Evolutionary conservation across 169 alveolate species (phyloP).

Genomic region (Plasmodium billcollinsi): DNA sequence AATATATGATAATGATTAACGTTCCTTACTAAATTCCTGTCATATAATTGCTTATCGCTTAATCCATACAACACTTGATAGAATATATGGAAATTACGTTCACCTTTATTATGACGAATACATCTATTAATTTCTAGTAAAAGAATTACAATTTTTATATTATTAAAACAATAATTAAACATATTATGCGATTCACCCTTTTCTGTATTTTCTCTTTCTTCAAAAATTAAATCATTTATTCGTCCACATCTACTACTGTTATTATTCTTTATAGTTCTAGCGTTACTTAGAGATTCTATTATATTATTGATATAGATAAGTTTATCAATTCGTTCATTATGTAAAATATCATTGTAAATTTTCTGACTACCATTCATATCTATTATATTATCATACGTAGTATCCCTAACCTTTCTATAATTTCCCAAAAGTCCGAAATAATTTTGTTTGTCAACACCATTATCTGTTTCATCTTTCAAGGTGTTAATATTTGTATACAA

Average conservation of each 20-base stretch:
- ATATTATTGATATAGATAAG: slow-evolving; percentile 85
- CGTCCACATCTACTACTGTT: slow-evolving; percentile 99
- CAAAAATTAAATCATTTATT: slow-evolving; percentile 94
- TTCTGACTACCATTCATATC: background rate
- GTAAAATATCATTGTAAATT: background rate
- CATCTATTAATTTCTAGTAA: slow-evolving; percentile 97
- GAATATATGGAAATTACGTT: slow-evolving; percentile 98
- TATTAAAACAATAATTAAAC: slow-evolving; percentile 86
- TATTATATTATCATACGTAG: background rate
- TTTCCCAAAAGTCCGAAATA: background rate
- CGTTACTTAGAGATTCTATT: slow-evolving; percentile 98
- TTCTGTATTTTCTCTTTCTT: slow-evolving; percentile 87
- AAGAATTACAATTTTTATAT: slow-evolving; percentile 36
- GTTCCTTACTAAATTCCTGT: slow-evolving; percentile 41
- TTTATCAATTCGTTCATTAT: slow-evolving; percentile 47
- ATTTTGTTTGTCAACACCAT: background rate
- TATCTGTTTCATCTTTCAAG: background rate
- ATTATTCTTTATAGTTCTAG: slow-evolving; percentile 97
- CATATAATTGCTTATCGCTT: slow-evolving; percentile 28
- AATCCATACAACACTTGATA: slow-evolving; percentile 86
- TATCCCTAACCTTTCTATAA: background rate
- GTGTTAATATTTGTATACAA: too few species aligned
- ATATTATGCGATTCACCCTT: slow-evolving; percentile 93
- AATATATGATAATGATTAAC: slow-evolving; percentile 26
- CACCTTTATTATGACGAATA: slow-evolving; percentile 89